These are phyloP conservation scores for Penicillium crystallinum DNA, from an alignment of 495 filamentous ascomycete genomes.

Conservation along the genomic window DNA sequence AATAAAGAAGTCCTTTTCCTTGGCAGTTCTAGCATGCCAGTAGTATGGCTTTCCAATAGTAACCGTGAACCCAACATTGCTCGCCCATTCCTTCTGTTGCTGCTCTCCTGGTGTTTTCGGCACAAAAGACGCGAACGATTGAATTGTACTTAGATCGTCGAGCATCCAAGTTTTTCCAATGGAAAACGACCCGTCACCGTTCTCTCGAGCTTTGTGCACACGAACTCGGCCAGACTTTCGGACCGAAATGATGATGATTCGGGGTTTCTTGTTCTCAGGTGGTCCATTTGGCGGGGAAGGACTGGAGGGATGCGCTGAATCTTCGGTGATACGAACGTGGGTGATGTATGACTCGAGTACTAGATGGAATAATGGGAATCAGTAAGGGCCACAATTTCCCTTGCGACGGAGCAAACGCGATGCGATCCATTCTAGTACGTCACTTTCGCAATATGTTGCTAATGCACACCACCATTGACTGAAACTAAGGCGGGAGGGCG, in stretches of 20 bases:
- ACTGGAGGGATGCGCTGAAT: constrained; percentile 73
- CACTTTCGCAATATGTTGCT: constrained; percentile 2
- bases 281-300: constrained; percentile 72
- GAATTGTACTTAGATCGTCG: constrained; percentile 75
- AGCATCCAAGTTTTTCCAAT: constrained; percentile 98
- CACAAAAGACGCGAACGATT: constrained; percentile 62
- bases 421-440: constrained; percentile 1
- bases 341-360: constrained; percentile 96
- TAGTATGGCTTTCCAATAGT: constrained; percentile 92
- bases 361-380: constrained; percentile 28
- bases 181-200: constrained; percentile 86
- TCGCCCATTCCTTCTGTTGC: constrained; percentile 70
- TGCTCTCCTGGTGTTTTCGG: constrained; percentile 52
- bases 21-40: constrained; percentile 85
- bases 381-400: neutral
- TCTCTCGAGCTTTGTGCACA: constrained; percentile 95
- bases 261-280: constrained; percentile 73
- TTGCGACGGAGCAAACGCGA: neutral
- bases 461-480: constrained; percentile 6
- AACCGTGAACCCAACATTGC: constrained; percentile 78
- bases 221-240: constrained; percentile 87
- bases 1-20: constrained; percentile 98
- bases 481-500: neutral
- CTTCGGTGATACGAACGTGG: constrained; percentile 86
- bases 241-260: constrained; percentile 88